These are phyloP conservation scores for Westerdykella ornata DNA, from an alignment of 2,329 filamentous ascomycete genomes.

Conservation along the genomic window DNA sequence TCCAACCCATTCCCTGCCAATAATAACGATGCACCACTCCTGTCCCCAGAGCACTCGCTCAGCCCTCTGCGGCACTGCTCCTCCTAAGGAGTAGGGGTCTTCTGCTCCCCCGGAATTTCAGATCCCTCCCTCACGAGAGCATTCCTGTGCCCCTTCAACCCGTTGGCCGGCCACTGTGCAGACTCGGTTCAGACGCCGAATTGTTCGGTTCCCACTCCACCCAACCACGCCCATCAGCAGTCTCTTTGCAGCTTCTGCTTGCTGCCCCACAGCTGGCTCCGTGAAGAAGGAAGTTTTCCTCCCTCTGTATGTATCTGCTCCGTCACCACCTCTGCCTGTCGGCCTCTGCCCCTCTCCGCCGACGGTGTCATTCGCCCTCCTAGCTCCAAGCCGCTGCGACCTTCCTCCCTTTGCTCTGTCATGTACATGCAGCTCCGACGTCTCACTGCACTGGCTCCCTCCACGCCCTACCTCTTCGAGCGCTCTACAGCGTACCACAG, in stretches of 20 bases:
- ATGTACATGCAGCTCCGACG: conserved; percentile 27
- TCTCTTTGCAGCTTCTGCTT: conserved; percentile 21
- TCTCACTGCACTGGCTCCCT: conserved; percentile 25
- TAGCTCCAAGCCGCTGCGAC: conserved; percentile 20
- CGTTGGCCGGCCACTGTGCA: conserved; percentile 25
- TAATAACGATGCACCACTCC: too few species aligned
- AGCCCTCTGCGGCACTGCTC: too few species aligned
- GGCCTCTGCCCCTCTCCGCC: conserved; percentile 5
- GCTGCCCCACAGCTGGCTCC: conserved; percentile 22
- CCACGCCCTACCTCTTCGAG: conserved; percentile 17
- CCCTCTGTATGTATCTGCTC: conserved; percentile 7
- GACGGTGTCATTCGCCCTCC: conserved; percentile 7
- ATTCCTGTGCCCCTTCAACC: conserved; percentile 25
- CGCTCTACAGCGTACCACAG: not conserved
- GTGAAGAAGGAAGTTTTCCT: conserved; percentile 19
- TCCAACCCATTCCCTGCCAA: too few species aligned
- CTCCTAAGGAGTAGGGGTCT: conserved; percentile 9
- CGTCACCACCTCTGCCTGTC: conserved; percentile 14
- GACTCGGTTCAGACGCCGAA: conserved; percentile 19
- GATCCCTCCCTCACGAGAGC: conserved; percentile 1
- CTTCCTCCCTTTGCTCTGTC: conserved; percentile 11
- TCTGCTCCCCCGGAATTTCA: not conserved
- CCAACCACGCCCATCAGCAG: conserved; percentile 13
- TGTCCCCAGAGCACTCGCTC: too few species aligned
- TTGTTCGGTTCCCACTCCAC: not conserved